Evolutionary conservation across 768 basidiomycete species (phyloP), one percentile per base, ranked within the genome.

Genomic region (Termitomyces sp.): DNA sequence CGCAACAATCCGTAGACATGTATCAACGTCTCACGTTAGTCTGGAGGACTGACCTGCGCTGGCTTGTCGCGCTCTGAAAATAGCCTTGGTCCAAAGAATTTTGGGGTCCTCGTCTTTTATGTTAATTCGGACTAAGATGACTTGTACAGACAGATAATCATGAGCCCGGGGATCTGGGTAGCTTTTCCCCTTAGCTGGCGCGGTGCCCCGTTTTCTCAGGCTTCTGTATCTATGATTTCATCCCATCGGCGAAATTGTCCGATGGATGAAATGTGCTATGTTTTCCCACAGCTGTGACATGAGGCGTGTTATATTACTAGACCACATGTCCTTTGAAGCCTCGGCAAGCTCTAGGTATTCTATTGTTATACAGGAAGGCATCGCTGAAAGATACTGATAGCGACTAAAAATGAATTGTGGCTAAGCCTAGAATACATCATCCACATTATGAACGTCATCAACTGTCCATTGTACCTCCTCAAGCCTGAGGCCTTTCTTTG

Each of bases 361-460:
- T 12, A 4, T 16, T 26, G 12, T 27, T 10, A 39, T 5, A 3
- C 36, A 51, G 24, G 22, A 24, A 50, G 49, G 24, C 7, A n/a
- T 26, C 34, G 22, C 32, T 12, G 16, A 26, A 9, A 24, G 8
- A 44, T 41, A 20, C 6, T 22, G 6, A 10, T 46, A 26, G 5
- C 9, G 3, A 9, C 34, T 26, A 16, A 26, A 29, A n/a, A 50
- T 50, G 18, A n/a, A 39, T n/a, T 32, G 16, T 18, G 16, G 36
- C 16, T n/a, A n/a, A 18, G 42, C 14, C 44, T 62, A 65, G 55
- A 65, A 62, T 53, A 62, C 53, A 52, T 64, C 64, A 55, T 65
- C 61, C n/a, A 36, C 46, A 20, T 61, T 62, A 44, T 42, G 36
- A 8, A 13, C 18, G 8, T 36, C 57, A 2, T 4, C 16, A 13